A percentile compares a stretch with the other conserved stretches of the same genome.
Conservation (phyloP, 164 flowering plant genomes). For the Hamamelis virginiana region DNA sequence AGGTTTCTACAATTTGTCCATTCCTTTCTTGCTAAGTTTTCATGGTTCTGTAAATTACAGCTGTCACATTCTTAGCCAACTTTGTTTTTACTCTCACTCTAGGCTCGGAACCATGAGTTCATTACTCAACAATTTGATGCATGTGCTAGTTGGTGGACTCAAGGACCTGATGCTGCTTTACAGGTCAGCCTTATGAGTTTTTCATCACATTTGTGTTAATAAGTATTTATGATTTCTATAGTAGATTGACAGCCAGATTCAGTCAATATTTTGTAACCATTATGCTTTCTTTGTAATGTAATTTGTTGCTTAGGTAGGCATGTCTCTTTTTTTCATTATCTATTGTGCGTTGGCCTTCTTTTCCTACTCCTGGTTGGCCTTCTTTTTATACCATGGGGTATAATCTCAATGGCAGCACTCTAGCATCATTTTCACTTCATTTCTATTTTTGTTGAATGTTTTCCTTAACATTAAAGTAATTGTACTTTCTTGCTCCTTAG, state of each 20-base stretch:
- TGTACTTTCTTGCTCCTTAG: background rate
- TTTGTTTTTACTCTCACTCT: conserved; percentile 13
- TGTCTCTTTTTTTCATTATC: background rate
- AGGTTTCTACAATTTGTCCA: background rate
- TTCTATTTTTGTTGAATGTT: background rate
- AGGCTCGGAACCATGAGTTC: conserved; percentile 33
- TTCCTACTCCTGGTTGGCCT: background rate
- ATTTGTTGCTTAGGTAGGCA: background rate
- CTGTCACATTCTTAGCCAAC: background rate
- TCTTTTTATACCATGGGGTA: background rate
- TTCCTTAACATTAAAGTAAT: background rate
- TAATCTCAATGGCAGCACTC: background rate
- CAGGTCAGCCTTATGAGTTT: conserved; percentile 58
- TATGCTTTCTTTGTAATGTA: background rate
- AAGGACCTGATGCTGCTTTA: conserved; percentile 83
- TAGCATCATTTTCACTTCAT: background rate
- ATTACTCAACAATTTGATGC: conserved; percentile 88
- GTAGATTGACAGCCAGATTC: background rate
- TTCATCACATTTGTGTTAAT: background rate
- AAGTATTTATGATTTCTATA: background rate
- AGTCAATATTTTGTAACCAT: too few relatives aligned
- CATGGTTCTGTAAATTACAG: background rate
- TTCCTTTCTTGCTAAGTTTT: too few relatives aligned
- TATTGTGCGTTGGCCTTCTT: background rate
- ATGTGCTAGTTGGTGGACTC: conserved; percentile 99